Conservation (phyloP, 2,329 filamentous ascomycete species). For the Neurospora crassa region DNA sequence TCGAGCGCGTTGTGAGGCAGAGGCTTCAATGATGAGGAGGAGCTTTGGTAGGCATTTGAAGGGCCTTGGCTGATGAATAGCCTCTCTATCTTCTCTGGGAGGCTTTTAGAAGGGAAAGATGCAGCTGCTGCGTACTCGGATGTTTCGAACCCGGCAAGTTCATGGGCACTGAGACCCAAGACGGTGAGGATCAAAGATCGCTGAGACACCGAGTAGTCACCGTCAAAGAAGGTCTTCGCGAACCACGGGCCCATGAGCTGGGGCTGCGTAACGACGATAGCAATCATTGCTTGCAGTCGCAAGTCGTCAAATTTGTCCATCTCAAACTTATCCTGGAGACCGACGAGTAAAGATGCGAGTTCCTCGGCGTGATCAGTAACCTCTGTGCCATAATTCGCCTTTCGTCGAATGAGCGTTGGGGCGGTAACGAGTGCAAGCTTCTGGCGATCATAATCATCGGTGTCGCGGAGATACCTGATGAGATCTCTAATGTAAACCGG, state of each 20-base stretch:
- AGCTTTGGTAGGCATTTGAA: constrained; percentile 13
- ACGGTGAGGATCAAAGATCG: constrained; percentile 73
- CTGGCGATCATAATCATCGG: constrained; percentile 77
- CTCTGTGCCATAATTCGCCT: constrained; percentile 80
- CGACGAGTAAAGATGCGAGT: constrained; percentile 64
- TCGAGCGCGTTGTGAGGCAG: constrained; percentile 54
- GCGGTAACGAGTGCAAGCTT: constrained; percentile 70
- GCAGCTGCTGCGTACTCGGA: constrained; percentile 39
- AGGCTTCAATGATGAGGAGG: constrained; percentile 35
- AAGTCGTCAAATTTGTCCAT: constrained; percentile 68
- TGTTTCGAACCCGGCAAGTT: constrained; percentile 68
- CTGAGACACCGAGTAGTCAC: constrained; percentile 83
- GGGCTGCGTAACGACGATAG: constrained; percentile 68
- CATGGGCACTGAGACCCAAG: constrained; percentile 71
- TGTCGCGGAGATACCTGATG: constrained; percentile 67
- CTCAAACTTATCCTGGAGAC: constrained; percentile 78
- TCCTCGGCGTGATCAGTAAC: constrained; percentile 77
- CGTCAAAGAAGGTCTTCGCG: constrained; percentile 75
- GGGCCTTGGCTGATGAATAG: constrained; percentile 45
- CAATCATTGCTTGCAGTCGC: constrained; percentile 71
- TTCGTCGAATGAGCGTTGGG: constrained; percentile 73
- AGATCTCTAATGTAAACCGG: constrained; percentile 90
- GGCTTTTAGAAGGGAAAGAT: constrained; percentile 69
- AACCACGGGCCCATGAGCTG: constrained; percentile 75
- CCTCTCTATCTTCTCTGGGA: constrained; percentile 64